A percentile compares a stretch with the other conserved stretches of the same genome.
Evolutionary conservation across 2,329 filamentous ascomycete species (phyloP).

Genomic region (Colletotrichum sp.): DNA sequence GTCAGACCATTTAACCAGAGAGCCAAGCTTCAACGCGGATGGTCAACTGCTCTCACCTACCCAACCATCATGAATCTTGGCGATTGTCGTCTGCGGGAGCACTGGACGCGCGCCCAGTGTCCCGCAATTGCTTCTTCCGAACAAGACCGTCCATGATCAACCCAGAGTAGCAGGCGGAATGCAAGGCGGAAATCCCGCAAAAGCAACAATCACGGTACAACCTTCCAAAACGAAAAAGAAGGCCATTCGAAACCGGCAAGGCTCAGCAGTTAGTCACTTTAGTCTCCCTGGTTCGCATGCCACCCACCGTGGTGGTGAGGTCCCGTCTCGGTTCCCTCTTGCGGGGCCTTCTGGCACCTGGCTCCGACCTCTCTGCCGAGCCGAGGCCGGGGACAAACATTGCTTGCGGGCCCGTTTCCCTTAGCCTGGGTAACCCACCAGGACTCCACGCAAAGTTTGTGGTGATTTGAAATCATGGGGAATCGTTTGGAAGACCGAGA

Average conservation of each 20-base stretch:
- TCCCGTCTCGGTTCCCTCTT: not conserved
- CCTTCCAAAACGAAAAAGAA: not conserved
- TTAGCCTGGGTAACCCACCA: not conserved
- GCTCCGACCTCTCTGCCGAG: not conserved
- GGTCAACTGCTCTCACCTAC: not conserved
- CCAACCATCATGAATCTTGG: not conserved
- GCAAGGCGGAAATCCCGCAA: not conserved
- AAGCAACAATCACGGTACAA: not conserved
- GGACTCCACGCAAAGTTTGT: not conserved
- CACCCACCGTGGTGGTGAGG: not conserved
- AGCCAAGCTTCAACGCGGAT: not conserved
- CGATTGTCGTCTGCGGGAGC: not conserved
- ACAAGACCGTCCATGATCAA: not conserved
- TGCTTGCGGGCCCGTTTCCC: not conserved
- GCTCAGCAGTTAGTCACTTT: not conserved
- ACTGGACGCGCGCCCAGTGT: not conserved
- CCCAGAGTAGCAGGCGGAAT: not conserved
- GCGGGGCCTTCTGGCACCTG: not conserved
- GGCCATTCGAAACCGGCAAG: not conserved
- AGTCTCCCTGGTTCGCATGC: not conserved
- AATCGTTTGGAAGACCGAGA: not conserved
- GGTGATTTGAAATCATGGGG: not conserved
- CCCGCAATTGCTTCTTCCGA: not conserved
- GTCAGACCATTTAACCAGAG: not conserved
- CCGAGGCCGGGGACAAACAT: not conserved